phyloP scores from a whole-genome alignment of 306 rosid species.

The Quercus cerris region DNA sequence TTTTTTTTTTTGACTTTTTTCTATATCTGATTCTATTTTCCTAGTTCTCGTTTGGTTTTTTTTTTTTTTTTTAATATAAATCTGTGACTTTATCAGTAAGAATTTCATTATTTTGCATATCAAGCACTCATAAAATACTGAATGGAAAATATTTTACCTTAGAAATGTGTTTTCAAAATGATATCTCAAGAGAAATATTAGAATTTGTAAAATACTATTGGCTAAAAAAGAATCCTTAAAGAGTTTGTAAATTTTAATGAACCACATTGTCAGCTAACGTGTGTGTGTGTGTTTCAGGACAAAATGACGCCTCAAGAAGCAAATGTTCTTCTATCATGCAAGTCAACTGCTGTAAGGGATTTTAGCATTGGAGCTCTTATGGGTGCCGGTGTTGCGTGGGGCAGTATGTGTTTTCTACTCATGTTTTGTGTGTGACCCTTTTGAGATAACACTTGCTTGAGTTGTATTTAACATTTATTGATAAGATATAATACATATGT shows the following conservation, averaged over 20 bases:
- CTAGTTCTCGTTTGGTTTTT: too few relatives aligned
- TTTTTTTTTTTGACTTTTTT: neutral
- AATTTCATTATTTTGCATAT: too few relatives aligned
- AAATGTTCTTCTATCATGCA: slow-evolving; percentile 33
- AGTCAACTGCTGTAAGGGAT: slow-evolving; percentile 28
- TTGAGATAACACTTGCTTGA: neutral
- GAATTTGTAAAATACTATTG: neutral
- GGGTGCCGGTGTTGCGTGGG: slow-evolving; percentile 39
- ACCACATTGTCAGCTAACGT: neutral
- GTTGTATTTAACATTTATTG: neutral
- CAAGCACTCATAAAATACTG: too few relatives aligned
- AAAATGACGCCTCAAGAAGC: slow-evolving; percentile 45
- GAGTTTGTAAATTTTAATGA: neutral
- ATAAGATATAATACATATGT: neutral
- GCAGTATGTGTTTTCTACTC: slow-evolving; percentile 39
- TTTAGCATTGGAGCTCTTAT: slow-evolving; percentile 26
- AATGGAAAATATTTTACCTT: too few relatives aligned
- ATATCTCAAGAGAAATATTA: neutral
- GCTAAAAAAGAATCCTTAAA: neutral
- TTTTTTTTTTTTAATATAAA: too few relatives aligned
- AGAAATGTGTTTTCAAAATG: neutral
- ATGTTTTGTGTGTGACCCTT: neutral
- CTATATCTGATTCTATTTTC: too few relatives aligned
- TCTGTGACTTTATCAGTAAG: too few relatives aligned
- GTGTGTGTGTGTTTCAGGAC: slow-evolving; percentile 21